Base-by-base conservation (phyloP, 495 filamentous ascomycete genomes). In the Elaphomyces granulatus region DNA sequence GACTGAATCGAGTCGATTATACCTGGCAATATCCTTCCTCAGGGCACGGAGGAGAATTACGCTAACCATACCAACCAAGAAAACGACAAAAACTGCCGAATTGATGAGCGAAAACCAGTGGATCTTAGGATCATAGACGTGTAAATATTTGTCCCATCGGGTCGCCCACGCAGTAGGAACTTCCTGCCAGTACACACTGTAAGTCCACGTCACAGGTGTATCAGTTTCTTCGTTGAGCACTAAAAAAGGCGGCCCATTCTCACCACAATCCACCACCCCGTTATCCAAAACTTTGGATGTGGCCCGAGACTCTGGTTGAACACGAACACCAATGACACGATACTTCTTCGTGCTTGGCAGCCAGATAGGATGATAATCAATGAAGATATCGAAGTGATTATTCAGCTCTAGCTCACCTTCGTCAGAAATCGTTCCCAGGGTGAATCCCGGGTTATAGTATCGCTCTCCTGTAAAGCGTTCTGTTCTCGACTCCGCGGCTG, bases 41-140 rank as follows among this genome's bases (percentile, higher is more conserved):
- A 98, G 63, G 10, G 90, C 84, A 34, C 88, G 72, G 45, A 90
- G 59, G 12, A 98, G 72, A 21, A 95, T 81, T 45, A 87, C 90
- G 51, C 78, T 75, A 34, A 98, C 90, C 58, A 87, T 94, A 26
- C 83, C 74, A 15, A 85, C 79, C 23, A 98, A 67, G 68, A 96
- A 90, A 23, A 87, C 70, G 23, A 96, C 87, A 45, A 98, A 88
- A 37, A 94, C 73, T 8, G 92, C 78, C 26, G 88, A 92, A 58
- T 90, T 94, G 67, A 95, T 78, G 28, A 98, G 74, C 8, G 84
- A 94, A 59, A 94, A 90, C 90, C 90, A 98, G 57, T 96, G 90
- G 51, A 98, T 96, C 61, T 83, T 85, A 31, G 90, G 87, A 59
- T 95, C 84, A 47, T 82, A 86, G 15, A 96, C 87, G 50, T 94